Conservation (phyloP, 1,139 yeast species). For the Yamadazyma mexicana region DNA sequence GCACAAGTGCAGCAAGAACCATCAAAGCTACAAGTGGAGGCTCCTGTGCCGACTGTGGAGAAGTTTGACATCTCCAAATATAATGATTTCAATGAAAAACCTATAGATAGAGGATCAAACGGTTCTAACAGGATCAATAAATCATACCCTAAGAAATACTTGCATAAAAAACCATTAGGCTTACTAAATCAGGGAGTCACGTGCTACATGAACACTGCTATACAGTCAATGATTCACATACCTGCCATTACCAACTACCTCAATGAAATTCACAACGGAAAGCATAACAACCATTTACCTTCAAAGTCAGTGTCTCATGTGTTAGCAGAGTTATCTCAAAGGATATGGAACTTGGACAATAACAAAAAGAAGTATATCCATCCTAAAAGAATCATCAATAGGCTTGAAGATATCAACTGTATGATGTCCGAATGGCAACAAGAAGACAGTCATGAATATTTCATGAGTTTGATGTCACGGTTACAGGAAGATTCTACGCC, state of each 20-base stretch:
- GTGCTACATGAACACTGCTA: slow-evolving; percentile 93
- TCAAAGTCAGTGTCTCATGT: slow-evolving; percentile 66
- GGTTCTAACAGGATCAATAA: slow-evolving; percentile 53
- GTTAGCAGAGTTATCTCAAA: slow-evolving; percentile 68
- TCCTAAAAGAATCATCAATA: slow-evolving; percentile 70
- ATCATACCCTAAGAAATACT: slow-evolving; percentile 55
- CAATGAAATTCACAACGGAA: slow-evolving; percentile 58
- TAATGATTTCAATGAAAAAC: slow-evolving; percentile 51
- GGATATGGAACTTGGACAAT: slow-evolving; percentile 59
- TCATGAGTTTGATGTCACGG: slow-evolving; percentile 84
- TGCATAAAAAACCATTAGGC: slow-evolving; percentile 62
- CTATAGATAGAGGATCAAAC: slow-evolving; percentile 61
- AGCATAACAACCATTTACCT: slow-evolving; percentile 45
- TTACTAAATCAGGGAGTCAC: slow-evolving; percentile 91
- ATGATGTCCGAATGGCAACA: slow-evolving; percentile 98
- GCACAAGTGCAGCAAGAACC: slow-evolving; percentile 3
- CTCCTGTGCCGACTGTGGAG: slow-evolving; percentile 25
- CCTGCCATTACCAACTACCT: slow-evolving; percentile 90
- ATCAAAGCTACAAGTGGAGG: slow-evolving; percentile 2
- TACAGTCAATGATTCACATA: slow-evolving; percentile 84
- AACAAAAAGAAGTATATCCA: slow-evolving; percentile 50
- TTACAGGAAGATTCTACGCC: slow-evolving; percentile 93
- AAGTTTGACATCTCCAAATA: slow-evolving; percentile 28
- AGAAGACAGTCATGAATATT: slow-evolving; percentile 96
- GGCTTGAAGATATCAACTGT: slow-evolving; percentile 84